Conservation (phyloP, 768 basidiomycete genomes). For the Boletus edulis region DNA sequence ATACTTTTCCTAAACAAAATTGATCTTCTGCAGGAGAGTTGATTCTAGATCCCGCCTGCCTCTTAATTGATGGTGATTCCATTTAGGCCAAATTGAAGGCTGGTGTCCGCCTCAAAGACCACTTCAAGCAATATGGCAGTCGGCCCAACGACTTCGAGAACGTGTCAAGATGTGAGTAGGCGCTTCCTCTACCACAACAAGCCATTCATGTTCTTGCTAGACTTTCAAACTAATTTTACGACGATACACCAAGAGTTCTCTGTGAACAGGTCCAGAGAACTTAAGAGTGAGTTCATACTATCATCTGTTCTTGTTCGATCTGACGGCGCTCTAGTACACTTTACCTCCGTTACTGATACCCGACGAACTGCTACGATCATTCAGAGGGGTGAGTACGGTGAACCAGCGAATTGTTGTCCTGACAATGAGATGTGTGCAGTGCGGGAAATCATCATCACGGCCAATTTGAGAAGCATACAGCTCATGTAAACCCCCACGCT, state of each 20-base stretch:
- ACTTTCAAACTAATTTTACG: constrained; percentile 72
- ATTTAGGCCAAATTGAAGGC: constrained; percentile 68
- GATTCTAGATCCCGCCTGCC: not conserved
- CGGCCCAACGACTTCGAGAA: constrained; percentile 77
- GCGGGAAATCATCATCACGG: constrained; percentile 67
- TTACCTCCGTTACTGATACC: constrained; percentile 82
- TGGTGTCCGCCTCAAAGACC: constrained; percentile 67
- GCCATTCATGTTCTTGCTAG: constrained; percentile 35
- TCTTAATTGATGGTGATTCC: not conserved
- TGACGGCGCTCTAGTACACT: constrained; percentile 53
- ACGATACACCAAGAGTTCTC: constrained; percentile 65
- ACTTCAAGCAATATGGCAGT: constrained; percentile 71
- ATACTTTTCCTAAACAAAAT: constrained; percentile 82
- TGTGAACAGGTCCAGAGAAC: constrained; percentile 68
- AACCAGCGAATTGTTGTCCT: not conserved
- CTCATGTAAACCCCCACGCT: constrained; percentile 26
- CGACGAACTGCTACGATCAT: constrained; percentile 72
- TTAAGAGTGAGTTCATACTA: constrained; percentile 54
- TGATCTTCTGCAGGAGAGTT: constrained; percentile 65
- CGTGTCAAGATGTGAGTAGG: constrained; percentile 65
- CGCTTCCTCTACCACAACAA: not conserved
- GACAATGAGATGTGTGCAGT: constrained; percentile 37
- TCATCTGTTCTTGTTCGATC: not conserved
- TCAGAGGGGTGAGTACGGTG: constrained; percentile 52
- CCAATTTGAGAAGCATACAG: constrained; percentile 57